Base-by-base conservation (phyloP, 257 asterid species). In the Rauvolfia tetraphylla region DNA sequence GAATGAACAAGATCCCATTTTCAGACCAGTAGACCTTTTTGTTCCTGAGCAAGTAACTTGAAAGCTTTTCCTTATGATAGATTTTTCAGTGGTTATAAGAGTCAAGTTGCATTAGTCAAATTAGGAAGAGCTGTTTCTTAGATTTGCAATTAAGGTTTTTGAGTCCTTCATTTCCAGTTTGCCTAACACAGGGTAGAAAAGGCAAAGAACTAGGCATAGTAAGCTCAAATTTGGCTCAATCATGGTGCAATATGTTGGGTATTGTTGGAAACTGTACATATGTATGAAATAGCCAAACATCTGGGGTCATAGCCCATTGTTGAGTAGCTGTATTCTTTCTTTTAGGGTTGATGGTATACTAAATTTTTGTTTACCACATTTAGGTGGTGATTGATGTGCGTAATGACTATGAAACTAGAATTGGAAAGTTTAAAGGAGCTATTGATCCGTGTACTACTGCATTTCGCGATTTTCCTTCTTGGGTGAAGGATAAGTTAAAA, bases 381-480 rank as follows among this genome's bases (percentile, higher is more conserved):
- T 83, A 95, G 99, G 97, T 93, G 82, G 98, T 95, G 70, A 83
- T 95, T 69, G 98, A 95, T 80, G 98, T 95, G 8, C 97, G 99
- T 68, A 95, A 95, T 62, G 97, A 84, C 80, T 95, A 95, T 82
- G 99, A 95, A 89, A 93, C 93, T 76, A 93, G 99, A 88, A 89
- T 95, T 74, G 99, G 98, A 72, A 95, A 90, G 89, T 95, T 95
- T 76, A 93, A 87, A 78, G 88, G 85, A 69, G 99, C 99, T 56
- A 91, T 95, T 76, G 97, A 95, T 85, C 98, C 99, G 33, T 84
- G 93, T 78, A 95, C 99, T n/a, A 74, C 90, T 34, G 96, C 98
- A 68, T 95, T 95, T 84, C 88, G 98, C 61, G 91, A 93, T 66
- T 95, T 95, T 82, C 97, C 99, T 7, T 79, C 83, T 36, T 93